Conservation (phyloP, 1,139 yeast genomes). For the Candida sp. region DNA sequence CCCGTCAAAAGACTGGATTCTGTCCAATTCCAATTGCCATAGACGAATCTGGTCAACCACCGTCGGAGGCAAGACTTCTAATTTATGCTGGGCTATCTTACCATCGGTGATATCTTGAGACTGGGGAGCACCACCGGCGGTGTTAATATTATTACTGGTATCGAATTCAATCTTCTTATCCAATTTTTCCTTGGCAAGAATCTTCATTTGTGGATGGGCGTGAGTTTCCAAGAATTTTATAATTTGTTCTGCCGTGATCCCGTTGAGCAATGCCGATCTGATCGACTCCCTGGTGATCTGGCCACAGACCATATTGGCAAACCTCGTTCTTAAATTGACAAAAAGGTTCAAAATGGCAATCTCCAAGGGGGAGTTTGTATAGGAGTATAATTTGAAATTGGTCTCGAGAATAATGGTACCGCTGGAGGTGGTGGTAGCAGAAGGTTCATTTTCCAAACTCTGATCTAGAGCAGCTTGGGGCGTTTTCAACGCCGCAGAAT, state of each 20-base stretch:
- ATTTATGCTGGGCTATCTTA: conserved; percentile 33
- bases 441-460: conserved; percentile 34
- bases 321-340: conserved; percentile 80
- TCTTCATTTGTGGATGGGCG: conserved; percentile 91
- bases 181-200: conserved; percentile 63
- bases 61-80: conserved; percentile 86
- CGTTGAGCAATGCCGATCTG: conserved; percentile 77
- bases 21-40: conserved; percentile 95
- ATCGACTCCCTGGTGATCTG: conserved; percentile 91
- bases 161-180: conserved; percentile 67
- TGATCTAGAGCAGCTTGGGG: conserved; percentile 71
- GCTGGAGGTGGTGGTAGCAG: conserved; percentile 19
- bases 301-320: conserved; percentile 91
- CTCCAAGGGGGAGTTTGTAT: conserved; percentile 92
- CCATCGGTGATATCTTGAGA: conserved; percentile 17
- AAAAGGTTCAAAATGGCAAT: conserved; percentile 88
- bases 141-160: conserved; percentile 53
- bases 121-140: conserved; percentile 42
- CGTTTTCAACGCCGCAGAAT: conserved; percentile 62
- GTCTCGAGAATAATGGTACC: conserved; percentile 91
- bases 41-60: conserved; percentile 92
- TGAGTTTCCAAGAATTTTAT: conserved; percentile 85
- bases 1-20: conserved; percentile 87
- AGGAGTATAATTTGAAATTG: conserved; percentile 88
- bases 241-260: conserved; percentile 94